These are phyloP conservation scores for Cetradonia linearis DNA, from an alignment of 495 filamentous ascomycete genomes.

Conservation along the genomic window DNA sequence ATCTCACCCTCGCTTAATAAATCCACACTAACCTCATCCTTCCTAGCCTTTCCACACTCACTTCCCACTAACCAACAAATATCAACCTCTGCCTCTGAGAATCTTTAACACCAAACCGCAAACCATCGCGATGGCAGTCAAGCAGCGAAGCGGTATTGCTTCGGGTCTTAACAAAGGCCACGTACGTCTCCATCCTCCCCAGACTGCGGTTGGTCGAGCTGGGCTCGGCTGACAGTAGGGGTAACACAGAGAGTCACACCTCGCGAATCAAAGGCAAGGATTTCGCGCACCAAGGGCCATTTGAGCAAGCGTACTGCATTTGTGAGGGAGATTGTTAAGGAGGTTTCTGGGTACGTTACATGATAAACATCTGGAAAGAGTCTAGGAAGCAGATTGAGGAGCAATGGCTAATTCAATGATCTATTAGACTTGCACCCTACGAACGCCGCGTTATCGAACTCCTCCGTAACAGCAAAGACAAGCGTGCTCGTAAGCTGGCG, in stretches of 20 bases:
- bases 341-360: conserved; percentile 71
- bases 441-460: conserved; percentile 98
- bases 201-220: not conserved
- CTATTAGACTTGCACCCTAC: conserved; percentile 74
- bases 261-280: conserved; percentile 69
- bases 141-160: conserved; percentile 64
- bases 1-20: not conserved
- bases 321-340: conserved; percentile 88
- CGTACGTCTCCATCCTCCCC: conserved; percentile 42
- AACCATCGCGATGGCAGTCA: conserved; percentile 41
- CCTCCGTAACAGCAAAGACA: conserved; percentile 97
- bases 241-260: conserved; percentile 76
- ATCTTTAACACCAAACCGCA: conserved; percentile 1
- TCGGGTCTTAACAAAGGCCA: conserved; percentile 82
- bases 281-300: conserved; percentile 83
- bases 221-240: not conserved
- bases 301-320: conserved; percentile 88
- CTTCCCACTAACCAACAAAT: conserved; percentile 1
- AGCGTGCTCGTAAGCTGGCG: conserved; percentile 96
- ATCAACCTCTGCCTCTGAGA: not conserved
- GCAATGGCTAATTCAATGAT: not conserved
- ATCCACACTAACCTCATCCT: not conserved
- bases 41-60: not conserved
- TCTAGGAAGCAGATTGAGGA: not conserved
- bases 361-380: not conserved